phyloP scores from a whole-genome alignment of 176 grass and related monocot species.

The Eragrostis curvula region DNA sequence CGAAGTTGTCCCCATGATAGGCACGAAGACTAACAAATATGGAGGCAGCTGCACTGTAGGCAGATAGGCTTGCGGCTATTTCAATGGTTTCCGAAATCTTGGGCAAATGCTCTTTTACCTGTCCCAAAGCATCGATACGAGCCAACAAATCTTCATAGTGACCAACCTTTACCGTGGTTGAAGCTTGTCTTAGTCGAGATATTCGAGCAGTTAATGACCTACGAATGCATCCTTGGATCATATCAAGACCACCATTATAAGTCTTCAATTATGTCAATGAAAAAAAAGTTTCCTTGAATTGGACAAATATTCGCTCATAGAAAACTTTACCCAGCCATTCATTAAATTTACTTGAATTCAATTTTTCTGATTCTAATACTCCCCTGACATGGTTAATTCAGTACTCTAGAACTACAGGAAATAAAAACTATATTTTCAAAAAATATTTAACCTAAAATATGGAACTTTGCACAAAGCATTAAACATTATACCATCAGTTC shows the following conservation, averaged over 20 bases:
- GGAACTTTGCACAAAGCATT: neutral
- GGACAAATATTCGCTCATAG: neutral
- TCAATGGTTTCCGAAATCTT: constrained; percentile 2
- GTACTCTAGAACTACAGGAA: constrained; percentile 11
- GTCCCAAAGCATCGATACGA: constrained; percentile 10
- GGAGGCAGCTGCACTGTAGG: constrained; percentile 1
- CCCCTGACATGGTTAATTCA: neutral
- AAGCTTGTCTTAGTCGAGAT: constrained; percentile 4
- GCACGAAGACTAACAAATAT: constrained; percentile 6
- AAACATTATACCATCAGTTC: constrained; percentile 23
- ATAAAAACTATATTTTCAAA: neutral
- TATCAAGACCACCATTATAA: neutral
- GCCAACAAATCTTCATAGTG: constrained; percentile 23
- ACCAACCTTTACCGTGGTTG: neutral
- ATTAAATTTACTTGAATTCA: neutral
- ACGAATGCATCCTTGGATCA: constrained; percentile 19
- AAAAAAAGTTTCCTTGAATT: too few species aligned
- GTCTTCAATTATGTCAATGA: neutral
- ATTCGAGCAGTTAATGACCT: neutral
- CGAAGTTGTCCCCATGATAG: constrained; percentile 4
- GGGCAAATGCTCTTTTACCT: neutral
- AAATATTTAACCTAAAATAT: neutral
- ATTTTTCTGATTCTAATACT: constrained; percentile 4
- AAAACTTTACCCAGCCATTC: neutral
- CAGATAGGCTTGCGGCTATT: constrained; percentile 9